Evolutionary conservation across 1,139 yeast species (phyloP), one percentile per base, ranked within the genome.

Genomic region (Yamadazyma membranifaciens): DNA sequence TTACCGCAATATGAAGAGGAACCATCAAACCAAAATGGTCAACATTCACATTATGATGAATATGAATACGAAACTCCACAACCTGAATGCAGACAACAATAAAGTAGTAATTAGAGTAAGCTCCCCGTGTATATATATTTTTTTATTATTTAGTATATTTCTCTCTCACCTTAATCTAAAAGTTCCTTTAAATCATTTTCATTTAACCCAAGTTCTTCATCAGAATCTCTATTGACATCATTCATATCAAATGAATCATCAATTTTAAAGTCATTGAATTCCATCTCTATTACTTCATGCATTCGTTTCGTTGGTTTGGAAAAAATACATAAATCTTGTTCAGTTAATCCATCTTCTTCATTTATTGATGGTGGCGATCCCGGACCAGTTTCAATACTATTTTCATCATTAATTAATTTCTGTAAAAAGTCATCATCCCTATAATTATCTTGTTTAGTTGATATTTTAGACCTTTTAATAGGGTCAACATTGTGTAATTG

Each of bases 1-100:
- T 59, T 73, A 39, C 78, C 79, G 1, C 61, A 57, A 11, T 70
- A 72, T 47, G 51, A 51, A 26, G 44, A 46, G n/a, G 40, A 42
- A 6, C n/a, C 16, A 16, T 24, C 16, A 42, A 46, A 44, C 9
- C 45, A 44, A 26, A 41, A 46, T 15, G 20, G 17, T 13, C 33
- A 26, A 14, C 14, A 10, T 14, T 22, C 33, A 24, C 28, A 33
- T 33, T n/a, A 36, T 25, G 16, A 24, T 15, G 37, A 36, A 9
- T 32, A 40, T 36, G 38, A 36, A 28, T 36, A 40, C 29, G 45
- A 39, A 15, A 31, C 32, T 28, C 60, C 57, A 7, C 66, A 60
- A 38, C 67, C 75, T 3, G 75, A 72, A 46, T 73, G 79, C 49
- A 45, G 69, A 25, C 73, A 68, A 39, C 76, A 70, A 50, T 71